Conservation (phyloP, 2,329 filamentous ascomycete species). For the Aspergillus tamarii region DNA sequence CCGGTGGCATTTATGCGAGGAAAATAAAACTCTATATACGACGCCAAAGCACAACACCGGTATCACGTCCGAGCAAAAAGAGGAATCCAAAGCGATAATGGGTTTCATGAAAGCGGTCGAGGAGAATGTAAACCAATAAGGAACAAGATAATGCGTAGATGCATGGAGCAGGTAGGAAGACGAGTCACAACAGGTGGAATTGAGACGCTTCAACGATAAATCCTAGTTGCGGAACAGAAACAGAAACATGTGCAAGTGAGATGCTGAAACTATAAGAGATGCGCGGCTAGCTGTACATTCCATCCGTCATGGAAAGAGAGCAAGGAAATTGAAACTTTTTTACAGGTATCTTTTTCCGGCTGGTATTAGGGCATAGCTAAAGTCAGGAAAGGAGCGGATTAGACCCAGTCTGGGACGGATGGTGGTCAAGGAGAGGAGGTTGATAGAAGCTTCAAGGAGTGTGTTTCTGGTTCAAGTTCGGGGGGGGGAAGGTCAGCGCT, state of each 20-base stretch:
- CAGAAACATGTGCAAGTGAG: conserved; percentile 13
- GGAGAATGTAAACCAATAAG: neutral
- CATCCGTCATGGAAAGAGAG: conserved; percentile 5
- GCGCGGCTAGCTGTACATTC: conserved; percentile 16
- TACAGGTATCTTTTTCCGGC: neutral
- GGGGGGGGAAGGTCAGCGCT: conserved; percentile 20
- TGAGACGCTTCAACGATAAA: conserved; percentile 18
- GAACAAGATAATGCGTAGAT: neutral
- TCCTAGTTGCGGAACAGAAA: conserved; percentile 2
- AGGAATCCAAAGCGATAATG: neutral
- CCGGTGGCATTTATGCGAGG: neutral
- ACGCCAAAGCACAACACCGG: neutral
- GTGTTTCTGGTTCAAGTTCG: neutral
- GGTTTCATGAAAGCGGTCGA: neutral
- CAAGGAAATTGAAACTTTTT: conserved; percentile 10
- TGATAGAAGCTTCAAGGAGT: neutral
- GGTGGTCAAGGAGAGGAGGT: conserved; percentile 2
- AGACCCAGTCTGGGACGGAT: neutral
- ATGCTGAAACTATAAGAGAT: conserved; percentile 4
- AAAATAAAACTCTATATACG: neutral
- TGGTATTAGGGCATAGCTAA: neutral
- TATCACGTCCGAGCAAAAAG: neutral
- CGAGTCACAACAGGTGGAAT: neutral
- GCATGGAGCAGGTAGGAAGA: neutral
- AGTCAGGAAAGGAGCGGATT: conserved; percentile 5